Evolutionary conservation across 768 basidiomycete species (phyloP), one percentile per base, ranked within the genome.

Genomic region (Chalciporus pseudorubinellus): DNA sequence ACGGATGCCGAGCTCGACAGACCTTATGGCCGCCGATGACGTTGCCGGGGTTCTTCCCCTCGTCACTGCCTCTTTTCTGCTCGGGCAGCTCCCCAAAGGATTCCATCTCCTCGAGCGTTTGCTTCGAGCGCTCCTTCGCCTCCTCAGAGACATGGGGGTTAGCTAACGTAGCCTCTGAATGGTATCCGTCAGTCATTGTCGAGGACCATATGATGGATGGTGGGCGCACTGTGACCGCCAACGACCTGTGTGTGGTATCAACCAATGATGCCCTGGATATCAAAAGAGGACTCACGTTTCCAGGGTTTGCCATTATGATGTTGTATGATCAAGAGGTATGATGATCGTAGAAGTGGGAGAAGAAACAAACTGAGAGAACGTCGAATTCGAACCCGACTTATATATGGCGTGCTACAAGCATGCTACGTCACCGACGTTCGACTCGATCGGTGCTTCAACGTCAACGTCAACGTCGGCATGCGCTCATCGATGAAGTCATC

Each of bases 61-160:
- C 43, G 8, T 22, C 46, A 11, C 16, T 19, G 18, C 16, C 21
- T 19, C 10, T 39, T 19, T 55, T 51, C 41, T 55, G 53, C 48
- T 59, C 56, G 13, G 50, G 62, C 47, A 56, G 29, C 51, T 59
- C 55, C 6, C 49, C 51, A 7, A 36, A 14, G 16, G 18, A 22
- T 34, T 46, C 52, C 67, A 65, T 55, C 14, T 62, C 59, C n/a
- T 63, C 53, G 33, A 66, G 62, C 20, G 56, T 53, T 24, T 64
- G 50, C 44, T 58, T 57, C 22, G 62, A 70, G 24, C 57, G 59
- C 26, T 45, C 55, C 52, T 66, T 61, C 6, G 56, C 53, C 41
- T 59, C 60, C 9, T 55, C 57, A 40, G 63, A 65, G 31, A 56
- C 50, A 2, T 58, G 51, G 26, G 66, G 63, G 51, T 69, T 68